Evolutionary conservation across 768 basidiomycete species (phyloP).

Genomic region (Mycena chlorophos): DNA sequence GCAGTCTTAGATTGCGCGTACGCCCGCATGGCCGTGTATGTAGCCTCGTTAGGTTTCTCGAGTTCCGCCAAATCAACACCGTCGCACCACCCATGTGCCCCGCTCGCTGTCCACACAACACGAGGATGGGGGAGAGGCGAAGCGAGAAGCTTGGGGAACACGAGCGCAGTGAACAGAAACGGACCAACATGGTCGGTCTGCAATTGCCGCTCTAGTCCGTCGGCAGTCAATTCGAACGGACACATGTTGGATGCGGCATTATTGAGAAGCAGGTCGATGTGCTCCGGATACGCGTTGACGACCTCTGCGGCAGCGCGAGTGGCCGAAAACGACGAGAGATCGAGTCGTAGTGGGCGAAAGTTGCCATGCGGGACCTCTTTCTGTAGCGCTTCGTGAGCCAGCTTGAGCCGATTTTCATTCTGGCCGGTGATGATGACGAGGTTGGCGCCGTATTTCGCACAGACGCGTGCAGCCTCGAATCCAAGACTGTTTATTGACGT

Average conservation of each 20-base stretch:
- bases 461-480: background rate
- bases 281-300: background rate
- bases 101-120: conserved; percentile 13
- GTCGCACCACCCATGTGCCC: conserved; percentile 13
- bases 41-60: conserved; percentile 8
- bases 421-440: background rate
- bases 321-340: background rate
- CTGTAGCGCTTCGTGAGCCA: background rate
- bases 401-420: background rate
- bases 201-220: conserved; percentile 16
- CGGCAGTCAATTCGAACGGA: background rate
- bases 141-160: conserved; percentile 10
- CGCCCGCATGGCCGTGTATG: conserved; percentile 4
- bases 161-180: conserved; percentile 18
- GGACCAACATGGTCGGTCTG: conserved; percentile 15
- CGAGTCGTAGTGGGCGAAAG: background rate
- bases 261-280: background rate
- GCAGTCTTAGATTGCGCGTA: conserved; percentile 18
- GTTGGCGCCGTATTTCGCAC: background rate
- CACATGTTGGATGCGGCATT: background rate
- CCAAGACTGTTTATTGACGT: background rate
- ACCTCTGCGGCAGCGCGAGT: background rate
- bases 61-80: conserved; percentile 8
- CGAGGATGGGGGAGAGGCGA: conserved; percentile 8
- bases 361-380: background rate